These are phyloP conservation scores for Ochetophila trinervis DNA, from an alignment of 306 rosid genomes.

Conservation along the genomic window DNA sequence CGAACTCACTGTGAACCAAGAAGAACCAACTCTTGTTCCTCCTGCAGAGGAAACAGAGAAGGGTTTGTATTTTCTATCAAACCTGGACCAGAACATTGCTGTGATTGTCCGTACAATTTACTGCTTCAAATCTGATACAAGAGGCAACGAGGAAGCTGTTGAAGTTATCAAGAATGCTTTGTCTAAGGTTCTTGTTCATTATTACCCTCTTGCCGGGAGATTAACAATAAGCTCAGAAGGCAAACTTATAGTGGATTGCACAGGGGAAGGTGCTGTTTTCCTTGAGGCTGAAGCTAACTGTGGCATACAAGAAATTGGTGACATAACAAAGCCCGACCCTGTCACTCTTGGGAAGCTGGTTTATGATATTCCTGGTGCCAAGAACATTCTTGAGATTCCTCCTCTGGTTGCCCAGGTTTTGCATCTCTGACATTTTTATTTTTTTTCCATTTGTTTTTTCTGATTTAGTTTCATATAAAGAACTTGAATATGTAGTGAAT, in stretches of 20 bases:
- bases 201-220: slow-evolving; percentile 65
- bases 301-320: slow-evolving; percentile 56
- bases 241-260: slow-evolving; percentile 72
- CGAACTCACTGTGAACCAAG: slow-evolving; percentile 43
- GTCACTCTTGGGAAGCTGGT: slow-evolving; percentile 57
- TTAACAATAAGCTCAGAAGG: slow-evolving; percentile 57
- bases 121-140: slow-evolving; percentile 47
- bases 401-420: slow-evolving; percentile 77
- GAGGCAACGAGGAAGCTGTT: slow-evolving; percentile 58
- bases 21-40: slow-evolving; percentile 47
- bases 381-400: slow-evolving; percentile 72
- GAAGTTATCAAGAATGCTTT: slow-evolving; percentile 48
- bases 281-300: slow-evolving; percentile 84
- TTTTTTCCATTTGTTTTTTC: not conserved
- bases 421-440: not conserved
- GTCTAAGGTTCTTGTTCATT: slow-evolving; percentile 65
- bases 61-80: slow-evolving; percentile 68
- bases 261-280: slow-evolving; percentile 74
- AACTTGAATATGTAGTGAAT: not conserved
- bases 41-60: slow-evolving; percentile 59
- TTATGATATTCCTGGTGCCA: slow-evolving; percentile 65
- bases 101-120: slow-evolving; percentile 57
- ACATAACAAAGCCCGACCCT: slow-evolving; percentile 72
- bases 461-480: not conserved
- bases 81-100: slow-evolving; percentile 77